phyloP scores from a whole-genome alignment of 2,329 filamentous ascomycete genomes.

The Simplicillium aogashimaense region DNA sequence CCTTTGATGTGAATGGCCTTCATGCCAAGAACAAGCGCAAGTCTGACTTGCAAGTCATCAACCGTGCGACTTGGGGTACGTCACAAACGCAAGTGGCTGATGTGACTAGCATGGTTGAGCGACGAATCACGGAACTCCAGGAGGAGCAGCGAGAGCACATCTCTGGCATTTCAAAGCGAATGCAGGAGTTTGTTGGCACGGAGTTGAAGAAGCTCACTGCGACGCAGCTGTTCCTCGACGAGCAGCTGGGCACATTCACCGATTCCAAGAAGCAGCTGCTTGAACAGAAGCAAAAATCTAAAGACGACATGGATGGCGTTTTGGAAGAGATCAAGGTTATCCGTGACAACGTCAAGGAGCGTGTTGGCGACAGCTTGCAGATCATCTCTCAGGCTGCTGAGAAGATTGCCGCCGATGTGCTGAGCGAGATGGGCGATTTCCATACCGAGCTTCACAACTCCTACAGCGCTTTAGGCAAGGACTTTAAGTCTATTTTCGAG shows the following conservation, averaged over 20 bases:
- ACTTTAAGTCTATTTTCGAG: constrained; percentile 81
- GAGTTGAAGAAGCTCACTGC: constrained; percentile 63
- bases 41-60: constrained; percentile 71
- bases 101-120: constrained; percentile 69
- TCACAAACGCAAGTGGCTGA: constrained; percentile 68
- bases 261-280: constrained; percentile 59
- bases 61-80: constrained; percentile 68
- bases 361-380: constrained; percentile 75
- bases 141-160: constrained; percentile 64
- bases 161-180: constrained; percentile 54
- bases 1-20: constrained; percentile 70
- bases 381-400: constrained; percentile 77
- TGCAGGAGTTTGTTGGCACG: constrained; percentile 65
- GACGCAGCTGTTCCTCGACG: constrained; percentile 60
- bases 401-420: constrained; percentile 80
- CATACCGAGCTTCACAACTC: constrained; percentile 77
- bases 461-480: constrained; percentile 71
- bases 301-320: constrained; percentile 81
- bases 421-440: constrained; percentile 76
- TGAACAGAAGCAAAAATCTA: constrained; percentile 57
- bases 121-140: constrained; percentile 63
- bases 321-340: constrained; percentile 88
- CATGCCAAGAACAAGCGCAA: constrained; percentile 81
- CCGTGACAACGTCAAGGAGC: constrained; percentile 76
- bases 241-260: constrained; percentile 58